phyloP scores from a whole-genome alignment of 805 yeast genomes.

The Wickerhamomyces subpelliculosus region DNA sequence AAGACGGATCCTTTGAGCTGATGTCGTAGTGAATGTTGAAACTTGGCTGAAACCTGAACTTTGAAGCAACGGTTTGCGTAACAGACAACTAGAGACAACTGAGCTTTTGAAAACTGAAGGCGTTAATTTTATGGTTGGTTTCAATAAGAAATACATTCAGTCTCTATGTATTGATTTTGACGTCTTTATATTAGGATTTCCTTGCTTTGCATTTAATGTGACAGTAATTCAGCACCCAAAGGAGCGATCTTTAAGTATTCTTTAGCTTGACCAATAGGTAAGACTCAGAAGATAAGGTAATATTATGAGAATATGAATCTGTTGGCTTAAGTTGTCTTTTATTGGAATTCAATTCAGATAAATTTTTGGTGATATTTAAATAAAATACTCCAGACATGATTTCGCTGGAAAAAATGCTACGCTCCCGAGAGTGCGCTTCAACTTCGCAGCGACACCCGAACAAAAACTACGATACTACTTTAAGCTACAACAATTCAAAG shows the following conservation, averaged over 20 bases:
- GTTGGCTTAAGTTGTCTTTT: too few relatives aligned
- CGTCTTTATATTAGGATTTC: too few relatives aligned
- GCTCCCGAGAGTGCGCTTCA: conserved; percentile 1
- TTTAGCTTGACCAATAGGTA: too few relatives aligned
- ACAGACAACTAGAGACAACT: not conserved
- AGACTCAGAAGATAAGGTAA: too few relatives aligned
- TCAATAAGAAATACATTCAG: not conserved
- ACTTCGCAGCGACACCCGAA: too few relatives aligned
- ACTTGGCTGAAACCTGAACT: not conserved
- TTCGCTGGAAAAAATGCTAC: not conserved
- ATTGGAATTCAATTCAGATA: too few relatives aligned
- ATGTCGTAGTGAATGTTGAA: not conserved
- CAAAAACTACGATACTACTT: not conserved
- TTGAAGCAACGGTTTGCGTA: not conserved
- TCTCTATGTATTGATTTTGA: not conserved
- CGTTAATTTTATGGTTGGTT: not conserved
- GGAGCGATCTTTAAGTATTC: too few relatives aligned
- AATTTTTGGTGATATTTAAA: too few relatives aligned
- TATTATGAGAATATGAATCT: too few relatives aligned
- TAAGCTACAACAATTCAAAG: too few relatives aligned
- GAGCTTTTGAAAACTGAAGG: not conserved
- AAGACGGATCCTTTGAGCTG: too few relatives aligned
- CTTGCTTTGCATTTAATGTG: not conserved
- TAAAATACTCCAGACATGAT: not conserved
- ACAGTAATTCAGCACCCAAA: too few relatives aligned